Evolutionary conservation across 176 grass and related monocot species (phyloP).

Genomic region (Melocanna baccifera): DNA sequence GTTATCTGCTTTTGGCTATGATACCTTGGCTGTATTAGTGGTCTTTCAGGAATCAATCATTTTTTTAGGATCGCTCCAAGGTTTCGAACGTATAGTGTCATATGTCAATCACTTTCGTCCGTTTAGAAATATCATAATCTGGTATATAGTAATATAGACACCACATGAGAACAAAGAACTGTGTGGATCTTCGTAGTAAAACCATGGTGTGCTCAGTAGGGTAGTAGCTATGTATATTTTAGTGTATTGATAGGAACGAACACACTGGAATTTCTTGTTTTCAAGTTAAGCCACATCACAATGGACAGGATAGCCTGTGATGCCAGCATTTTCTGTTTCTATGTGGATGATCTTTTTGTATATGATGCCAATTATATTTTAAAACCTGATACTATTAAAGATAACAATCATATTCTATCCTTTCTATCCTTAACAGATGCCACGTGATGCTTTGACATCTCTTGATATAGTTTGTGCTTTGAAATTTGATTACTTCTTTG

Average conservation of each 20-base stretch:
- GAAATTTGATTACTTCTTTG: slow-evolving; percentile 9
- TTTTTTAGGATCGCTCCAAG: not conserved
- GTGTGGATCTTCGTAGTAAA: not conserved
- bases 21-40: not conserved
- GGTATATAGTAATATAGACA: not conserved
- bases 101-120: not conserved
- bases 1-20: not conserved
- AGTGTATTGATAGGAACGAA: not conserved
- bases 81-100: not conserved
- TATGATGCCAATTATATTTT: not conserved
- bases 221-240: not conserved
- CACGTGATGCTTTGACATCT: not conserved
- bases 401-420: too few relatives aligned
- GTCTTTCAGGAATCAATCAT: not conserved
- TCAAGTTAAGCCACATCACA: not conserved
- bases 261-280: not conserved
- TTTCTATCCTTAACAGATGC: too few relatives aligned
- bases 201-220: not conserved
- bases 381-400: too few relatives aligned
- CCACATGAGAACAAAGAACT: not conserved
- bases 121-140: not conserved
- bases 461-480: not conserved
- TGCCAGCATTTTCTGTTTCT: not conserved
- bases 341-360: not conserved
- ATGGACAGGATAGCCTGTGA: not conserved